These are phyloP conservation scores for Trichoderma aggressivum DNA, from an alignment of 2,329 filamentous ascomycete genomes.

Conservation along the genomic window DNA sequence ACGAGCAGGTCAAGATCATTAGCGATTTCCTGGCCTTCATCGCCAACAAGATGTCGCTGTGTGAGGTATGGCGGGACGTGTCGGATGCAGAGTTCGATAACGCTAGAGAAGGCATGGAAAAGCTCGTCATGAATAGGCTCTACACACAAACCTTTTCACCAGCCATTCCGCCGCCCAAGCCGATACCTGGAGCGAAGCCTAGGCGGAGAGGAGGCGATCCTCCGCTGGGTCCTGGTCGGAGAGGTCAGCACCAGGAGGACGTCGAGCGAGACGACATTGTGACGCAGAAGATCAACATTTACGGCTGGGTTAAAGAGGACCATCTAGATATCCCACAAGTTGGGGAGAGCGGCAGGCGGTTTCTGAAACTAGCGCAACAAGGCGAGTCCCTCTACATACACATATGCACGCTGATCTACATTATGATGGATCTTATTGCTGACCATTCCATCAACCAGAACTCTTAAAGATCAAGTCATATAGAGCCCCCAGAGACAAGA, in stretches of 20 bases:
- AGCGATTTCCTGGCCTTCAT: slow-evolving; percentile 96
- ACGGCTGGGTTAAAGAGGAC: slow-evolving; percentile 88
- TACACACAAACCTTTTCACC: slow-evolving; percentile 97
- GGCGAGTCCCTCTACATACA: slow-evolving; percentile 42
- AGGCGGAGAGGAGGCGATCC: slow-evolving; percentile 66
- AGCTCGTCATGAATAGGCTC: slow-evolving; percentile 96
- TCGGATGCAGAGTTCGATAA: slow-evolving; percentile 98
- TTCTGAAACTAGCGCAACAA: slow-evolving; percentile 85
- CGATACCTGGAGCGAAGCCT: slow-evolving; percentile 64
- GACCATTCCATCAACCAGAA: slow-evolving; percentile 50
- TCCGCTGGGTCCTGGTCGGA: slow-evolving; percentile 73
- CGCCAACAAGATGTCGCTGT: slow-evolving; percentile 95
- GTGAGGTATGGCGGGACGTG: slow-evolving; percentile 93
- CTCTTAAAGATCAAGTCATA: slow-evolving; percentile 95
- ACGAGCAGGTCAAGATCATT: slow-evolving; percentile 99
- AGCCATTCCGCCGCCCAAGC: slow-evolving; percentile 78
- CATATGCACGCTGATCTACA: slow-evolving; percentile 19
- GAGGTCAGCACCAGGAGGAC: slow-evolving; percentile 96
- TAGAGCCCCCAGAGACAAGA: slow-evolving; percentile 93
- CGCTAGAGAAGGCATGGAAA: slow-evolving; percentile 97
- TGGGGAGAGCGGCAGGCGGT: slow-evolving; percentile 81
- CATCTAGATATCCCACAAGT: slow-evolving; percentile 89
- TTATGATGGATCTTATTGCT: not conserved
- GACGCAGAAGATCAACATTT: slow-evolving; percentile 94
- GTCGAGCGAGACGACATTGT: slow-evolving; percentile 95